Conservation (phyloP, 768 basidiomycete species). For the Auriscalpium vulgare region DNA sequence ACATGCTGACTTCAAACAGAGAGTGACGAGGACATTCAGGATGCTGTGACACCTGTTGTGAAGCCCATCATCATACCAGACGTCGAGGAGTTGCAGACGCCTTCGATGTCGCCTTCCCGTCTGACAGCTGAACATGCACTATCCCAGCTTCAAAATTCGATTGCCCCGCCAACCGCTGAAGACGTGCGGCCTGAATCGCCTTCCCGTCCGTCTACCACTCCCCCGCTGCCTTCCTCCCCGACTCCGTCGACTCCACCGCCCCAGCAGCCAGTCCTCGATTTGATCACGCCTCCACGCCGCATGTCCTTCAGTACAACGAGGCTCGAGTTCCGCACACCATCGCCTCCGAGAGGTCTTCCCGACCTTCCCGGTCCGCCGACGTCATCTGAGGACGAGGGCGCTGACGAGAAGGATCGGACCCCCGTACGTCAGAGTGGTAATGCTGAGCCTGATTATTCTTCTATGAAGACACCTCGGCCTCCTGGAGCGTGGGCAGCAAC, state of each 20-base stretch:
- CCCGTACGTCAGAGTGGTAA: slow-evolving; percentile 16
- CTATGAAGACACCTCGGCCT: slow-evolving; percentile 37
- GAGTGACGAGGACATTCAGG: slow-evolving; percentile 28
- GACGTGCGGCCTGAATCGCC: background rate
- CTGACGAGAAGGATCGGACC: slow-evolving; percentile 23
- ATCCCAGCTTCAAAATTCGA: background rate
- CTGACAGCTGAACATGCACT: background rate
- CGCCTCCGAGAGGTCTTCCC: slow-evolving; percentile 53
- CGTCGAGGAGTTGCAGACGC: slow-evolving; percentile 20
- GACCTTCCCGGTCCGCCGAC: slow-evolving; percentile 61
- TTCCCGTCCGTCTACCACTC: background rate
- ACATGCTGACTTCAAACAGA: slow-evolving; percentile 21
- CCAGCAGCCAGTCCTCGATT: slow-evolving; percentile 15
- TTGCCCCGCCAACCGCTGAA: background rate
- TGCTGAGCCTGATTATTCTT: slow-evolving; percentile 21
- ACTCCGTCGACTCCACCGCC: slow-evolving; percentile 14
- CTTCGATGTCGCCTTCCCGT: slow-evolving; percentile 11
- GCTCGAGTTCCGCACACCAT: slow-evolving; percentile 51
- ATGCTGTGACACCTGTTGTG: slow-evolving; percentile 6
- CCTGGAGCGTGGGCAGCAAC: slow-evolving; percentile 40
- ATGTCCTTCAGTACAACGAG: slow-evolving; percentile 33
- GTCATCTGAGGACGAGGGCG: slow-evolving; percentile 42
- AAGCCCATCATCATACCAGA: slow-evolving; percentile 10
- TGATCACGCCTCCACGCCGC: slow-evolving; percentile 43
- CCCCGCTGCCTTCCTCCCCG: background rate